Evolutionary conservation across 768 basidiomycete genomes (phyloP).

Genomic region (Pisolithus tinctorius): DNA sequence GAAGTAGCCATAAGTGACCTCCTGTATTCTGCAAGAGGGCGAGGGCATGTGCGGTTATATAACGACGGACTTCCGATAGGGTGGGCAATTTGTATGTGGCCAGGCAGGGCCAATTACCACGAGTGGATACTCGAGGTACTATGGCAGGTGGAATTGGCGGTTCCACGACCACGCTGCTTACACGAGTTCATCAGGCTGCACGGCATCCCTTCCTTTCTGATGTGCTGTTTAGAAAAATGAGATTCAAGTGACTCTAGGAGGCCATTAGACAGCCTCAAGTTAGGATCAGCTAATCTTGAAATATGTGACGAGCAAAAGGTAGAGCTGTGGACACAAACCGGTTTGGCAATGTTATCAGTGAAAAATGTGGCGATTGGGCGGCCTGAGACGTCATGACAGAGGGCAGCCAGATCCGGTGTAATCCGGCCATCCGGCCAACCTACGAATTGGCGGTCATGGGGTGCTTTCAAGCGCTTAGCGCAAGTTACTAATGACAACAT

Average conservation of each 20-base stretch:
- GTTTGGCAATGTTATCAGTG: too few relatives aligned
- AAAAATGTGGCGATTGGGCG: neutral
- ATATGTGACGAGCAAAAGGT: neutral
- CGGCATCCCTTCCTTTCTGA: constrained; percentile 31
- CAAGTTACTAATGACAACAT: too few relatives aligned
- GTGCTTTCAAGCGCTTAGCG: too few relatives aligned
- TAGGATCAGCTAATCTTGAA: constrained; percentile 12
- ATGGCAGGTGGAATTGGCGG: constrained; percentile 22
- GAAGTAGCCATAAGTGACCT: constrained; percentile 18
- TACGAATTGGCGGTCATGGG: too few relatives aligned
- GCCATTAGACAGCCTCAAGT: constrained; percentile 15
- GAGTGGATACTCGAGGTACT: constrained; percentile 18
- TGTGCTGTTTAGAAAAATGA: constrained; percentile 30
- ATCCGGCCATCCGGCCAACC: too few relatives aligned
- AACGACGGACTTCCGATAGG: constrained; percentile 11
- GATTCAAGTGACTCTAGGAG: constrained; percentile 31
- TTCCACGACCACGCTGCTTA: constrained; percentile 26
- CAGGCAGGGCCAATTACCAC: constrained; percentile 18
- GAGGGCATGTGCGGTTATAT: constrained; percentile 25
- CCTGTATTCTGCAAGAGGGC: constrained; percentile 18
- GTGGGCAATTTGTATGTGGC: constrained; percentile 23
- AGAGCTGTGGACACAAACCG: neutral
- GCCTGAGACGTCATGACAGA: neutral
- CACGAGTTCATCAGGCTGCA: constrained; percentile 33
- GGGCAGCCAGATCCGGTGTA: neutral